These are phyloP conservation scores for Neodidymelliopsis sp. DNA, from an alignment of 2,329 filamentous ascomycete genomes.

Conservation along the genomic window DNA sequence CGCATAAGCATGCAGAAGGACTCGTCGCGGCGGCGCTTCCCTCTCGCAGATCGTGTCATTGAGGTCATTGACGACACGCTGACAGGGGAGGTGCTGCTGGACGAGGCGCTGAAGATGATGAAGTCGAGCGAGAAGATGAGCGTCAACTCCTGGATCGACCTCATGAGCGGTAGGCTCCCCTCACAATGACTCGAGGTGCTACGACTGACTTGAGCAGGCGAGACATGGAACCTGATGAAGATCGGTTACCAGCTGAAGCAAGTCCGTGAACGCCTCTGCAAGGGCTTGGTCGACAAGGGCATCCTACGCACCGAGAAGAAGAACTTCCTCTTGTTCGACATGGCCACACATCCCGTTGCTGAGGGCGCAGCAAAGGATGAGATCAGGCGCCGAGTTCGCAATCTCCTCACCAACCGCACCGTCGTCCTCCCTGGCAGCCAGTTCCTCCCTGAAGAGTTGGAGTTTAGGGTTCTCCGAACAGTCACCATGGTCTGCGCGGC, in stretches of 20 bases:
- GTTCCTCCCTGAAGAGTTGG: conserved; percentile 91
- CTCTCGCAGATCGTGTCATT: conserved; percentile 89
- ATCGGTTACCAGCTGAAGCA: conserved; percentile 99
- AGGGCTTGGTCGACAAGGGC: conserved; percentile 97
- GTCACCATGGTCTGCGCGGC: conserved; percentile 97
- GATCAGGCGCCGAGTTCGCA: conserved; percentile 90
- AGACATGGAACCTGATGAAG: conserved; percentile 99
- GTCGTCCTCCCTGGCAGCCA: conserved; percentile 86
- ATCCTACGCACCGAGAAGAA: conserved; percentile 98
- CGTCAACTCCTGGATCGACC: conserved; percentile 97
- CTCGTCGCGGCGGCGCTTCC: conserved; percentile 87
- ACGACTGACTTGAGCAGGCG: conserved; percentile 66
- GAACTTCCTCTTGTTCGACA: conserved; percentile 99
- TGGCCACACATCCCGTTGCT: conserved; percentile 97
- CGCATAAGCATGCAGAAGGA: conserved; percentile 99
- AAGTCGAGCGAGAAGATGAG: conserved; percentile 99
- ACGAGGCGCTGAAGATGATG: conserved; percentile 99
- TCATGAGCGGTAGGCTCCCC: conserved; percentile 84
- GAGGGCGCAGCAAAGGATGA: conserved; percentile 98
- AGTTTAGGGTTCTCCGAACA: conserved; percentile 91
- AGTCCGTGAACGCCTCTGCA: conserved; percentile 95
- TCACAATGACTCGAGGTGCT: conserved; percentile 5
- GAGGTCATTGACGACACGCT: conserved; percentile 97
- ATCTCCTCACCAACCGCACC: conserved; percentile 90
- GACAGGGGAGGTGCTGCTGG: conserved; percentile 94